Evolutionary conservation across 768 basidiomycete genomes (phyloP).

Genomic region (Boletus barrowsii): DNA sequence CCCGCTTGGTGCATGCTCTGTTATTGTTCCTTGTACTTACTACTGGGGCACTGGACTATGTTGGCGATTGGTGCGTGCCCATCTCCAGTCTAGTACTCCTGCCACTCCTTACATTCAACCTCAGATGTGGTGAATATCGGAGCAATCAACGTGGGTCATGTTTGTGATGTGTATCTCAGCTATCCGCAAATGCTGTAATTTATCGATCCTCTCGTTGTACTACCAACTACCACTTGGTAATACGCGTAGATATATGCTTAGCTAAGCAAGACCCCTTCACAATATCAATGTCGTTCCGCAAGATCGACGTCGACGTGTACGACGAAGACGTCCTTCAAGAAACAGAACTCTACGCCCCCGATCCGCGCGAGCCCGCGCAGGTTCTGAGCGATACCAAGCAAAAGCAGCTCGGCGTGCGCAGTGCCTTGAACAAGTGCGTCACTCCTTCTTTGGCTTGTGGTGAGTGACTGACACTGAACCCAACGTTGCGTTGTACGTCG

Average conservation of each 20-base stretch:
- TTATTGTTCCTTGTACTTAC: conserved; percentile 7
- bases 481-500: too few relatives aligned
- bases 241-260: too few relatives aligned
- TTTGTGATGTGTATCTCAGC: background rate
- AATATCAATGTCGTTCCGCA: conserved; percentile 74
- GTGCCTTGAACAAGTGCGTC: conserved; percentile 69
- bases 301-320: conserved; percentile 90
- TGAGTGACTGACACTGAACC: background rate
- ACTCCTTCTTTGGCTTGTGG: too few relatives aligned
- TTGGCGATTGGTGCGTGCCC: conserved; percentile 10
- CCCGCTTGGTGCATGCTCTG: conserved; percentile 7
- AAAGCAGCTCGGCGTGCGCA: conserved; percentile 68
- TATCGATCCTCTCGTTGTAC: too few relatives aligned
- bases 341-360: conserved; percentile 81
- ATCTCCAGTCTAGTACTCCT: background rate
- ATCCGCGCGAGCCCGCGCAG: conserved; percentile 74
- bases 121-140: conserved; percentile 3
- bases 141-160: background rate
- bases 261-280: too few relatives aligned
- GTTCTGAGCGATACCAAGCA: conserved; percentile 75
- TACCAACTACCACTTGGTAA: too few relatives aligned
- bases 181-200: background rate
- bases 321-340: conserved; percentile 90
- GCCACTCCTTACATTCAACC: background rate
- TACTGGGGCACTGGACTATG: conserved; percentile 21